Percentiles rank a stretch among this genome's conserved stretches.
These are phyloP conservation scores for Neonectria magnoliae DNA, from an alignment of 2,329 filamentous ascomycete genomes.

Conservation along the genomic window DNA sequence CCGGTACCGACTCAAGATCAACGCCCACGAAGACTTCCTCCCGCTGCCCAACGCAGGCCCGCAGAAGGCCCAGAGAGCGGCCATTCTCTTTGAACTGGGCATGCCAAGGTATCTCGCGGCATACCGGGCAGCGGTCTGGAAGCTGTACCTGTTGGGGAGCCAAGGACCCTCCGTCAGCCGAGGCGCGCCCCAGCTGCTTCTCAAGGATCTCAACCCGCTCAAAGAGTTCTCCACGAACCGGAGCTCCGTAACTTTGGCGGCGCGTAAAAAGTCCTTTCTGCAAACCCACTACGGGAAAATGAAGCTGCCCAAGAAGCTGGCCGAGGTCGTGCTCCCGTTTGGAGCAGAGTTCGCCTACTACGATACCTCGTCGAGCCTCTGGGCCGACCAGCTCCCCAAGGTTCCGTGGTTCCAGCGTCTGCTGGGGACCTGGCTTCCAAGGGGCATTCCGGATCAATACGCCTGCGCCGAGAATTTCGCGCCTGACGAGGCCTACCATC, in stretches of 20 bases:
- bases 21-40: conserved; percentile 38
- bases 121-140: conserved; percentile 34
- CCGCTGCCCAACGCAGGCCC: conserved; percentile 21
- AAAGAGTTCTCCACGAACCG: neutral
- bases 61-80: conserved; percentile 38
- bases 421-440: conserved; percentile 41
- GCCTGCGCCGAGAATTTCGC: neutral
- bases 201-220: conserved; percentile 2
- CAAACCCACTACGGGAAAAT: conserved; percentile 41
- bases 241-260: conserved; percentile 34
- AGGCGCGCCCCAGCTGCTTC: neutral
- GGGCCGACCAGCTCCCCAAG: conserved; percentile 26
- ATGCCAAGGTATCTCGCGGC: conserved; percentile 57
- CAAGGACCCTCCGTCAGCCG: neutral
- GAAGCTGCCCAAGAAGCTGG: conserved; percentile 21
- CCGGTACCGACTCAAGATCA: conserved; percentile 30
- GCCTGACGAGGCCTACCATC: conserved; percentile 42
- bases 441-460: conserved; percentile 28
- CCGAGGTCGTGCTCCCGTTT: conserved; percentile 30
- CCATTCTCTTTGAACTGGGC: conserved; percentile 60
- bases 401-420: conserved; percentile 19
- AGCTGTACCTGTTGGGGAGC: conserved; percentile 25
- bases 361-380: conserved; percentile 20
- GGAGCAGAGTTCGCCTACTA: conserved; percentile 33
- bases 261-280: conserved; percentile 36